Conservation (phyloP, 441 rosid genomes). For the Erysimum pusillum region DNA sequence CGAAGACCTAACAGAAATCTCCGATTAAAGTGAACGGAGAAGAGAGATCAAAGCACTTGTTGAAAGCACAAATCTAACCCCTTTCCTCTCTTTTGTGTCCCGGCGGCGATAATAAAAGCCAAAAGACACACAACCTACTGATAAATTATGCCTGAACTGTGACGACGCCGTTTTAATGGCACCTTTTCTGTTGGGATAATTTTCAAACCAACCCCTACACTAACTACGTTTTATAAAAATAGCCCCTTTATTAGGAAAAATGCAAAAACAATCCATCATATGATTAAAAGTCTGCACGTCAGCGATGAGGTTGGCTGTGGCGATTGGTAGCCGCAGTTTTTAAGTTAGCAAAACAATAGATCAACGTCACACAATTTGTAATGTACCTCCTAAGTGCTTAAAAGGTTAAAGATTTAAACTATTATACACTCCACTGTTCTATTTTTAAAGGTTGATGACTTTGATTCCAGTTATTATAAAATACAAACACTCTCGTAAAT, state of each 20-base stretch:
- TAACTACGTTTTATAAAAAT: neutral
- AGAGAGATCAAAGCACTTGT: conserved; percentile 38
- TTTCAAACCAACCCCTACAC: neutral
- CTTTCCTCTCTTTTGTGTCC: conserved; percentile 18
- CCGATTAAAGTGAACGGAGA: conserved; percentile 16
- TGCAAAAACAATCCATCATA: neutral
- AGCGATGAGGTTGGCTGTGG: neutral
- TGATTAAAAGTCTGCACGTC: neutral
- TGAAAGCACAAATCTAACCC: conserved; percentile 14
- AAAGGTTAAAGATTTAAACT: neutral
- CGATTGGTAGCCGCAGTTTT: neutral
- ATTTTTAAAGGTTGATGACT: neutral
- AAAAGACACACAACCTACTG: conserved; percentile 47
- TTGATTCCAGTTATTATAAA: too few species aligned
- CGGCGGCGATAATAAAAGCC: conserved; percentile 45
- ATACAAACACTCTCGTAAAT: too few species aligned
- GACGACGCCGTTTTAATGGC: conserved; percentile 42
- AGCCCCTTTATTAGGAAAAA: neutral
- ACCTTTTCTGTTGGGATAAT: neutral
- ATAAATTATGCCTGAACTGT: neutral
- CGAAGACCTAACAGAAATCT: conserved; percentile 26
- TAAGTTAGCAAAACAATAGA: neutral
- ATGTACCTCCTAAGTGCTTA: neutral
- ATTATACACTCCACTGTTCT: neutral
- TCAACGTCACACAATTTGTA: neutral